Evolutionary conservation across 2,329 filamentous ascomycete species (phyloP), one percentile per base, ranked within the genome.

Genomic region (Dactylellina parvicollis): DNA sequence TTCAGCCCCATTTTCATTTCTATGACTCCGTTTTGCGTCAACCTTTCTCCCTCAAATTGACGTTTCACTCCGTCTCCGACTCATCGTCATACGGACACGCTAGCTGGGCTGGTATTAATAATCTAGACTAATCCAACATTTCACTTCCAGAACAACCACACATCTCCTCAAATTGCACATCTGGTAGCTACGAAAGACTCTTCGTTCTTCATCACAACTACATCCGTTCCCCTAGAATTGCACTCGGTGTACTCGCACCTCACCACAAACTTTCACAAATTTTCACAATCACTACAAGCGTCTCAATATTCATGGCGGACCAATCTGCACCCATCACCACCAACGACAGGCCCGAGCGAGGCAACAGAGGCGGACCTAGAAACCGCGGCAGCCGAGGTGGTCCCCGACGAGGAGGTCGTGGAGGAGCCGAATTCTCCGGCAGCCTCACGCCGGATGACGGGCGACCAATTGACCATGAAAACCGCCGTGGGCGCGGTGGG

Each of bases 361-460:
- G 81, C 42, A 78, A 81, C 59, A 79, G 82, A 76, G 81, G 81
- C 38, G 80, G 82, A 42, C 80, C 81, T 49, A 79, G 80, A 72
- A 78, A 79, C 20, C 79, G 80, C 54, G 80, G 80, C 49, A 80
- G 81, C 18, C 79, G 82, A 76, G 81, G 56, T 34, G 69, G 67
- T 4, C 42, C 42, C 16, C 76, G 79, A 65, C 78, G 79, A 12
- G 70, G 60, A 32, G 71, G 79, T 34, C 79, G 80, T 52, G 78
- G 61, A 26, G 52, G 40, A n/a, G 38, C 38, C 16, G 49, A 67
- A 5, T 22, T 16, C 12, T 22, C 5, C 18, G 16, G 28, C 1
- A 28, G 30, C 12, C 18, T 24, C 3, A 24, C 44, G 4, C 9
- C 9, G 26, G 30, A 65, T 10, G 16, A 65, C 16, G 32, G 16